Evolutionary conservation across 1,284 basidiomycete genomes (phyloP), one percentile per base, ranked within the genome.

Genomic region (Ustanciosporium gigantosporum): DNA sequence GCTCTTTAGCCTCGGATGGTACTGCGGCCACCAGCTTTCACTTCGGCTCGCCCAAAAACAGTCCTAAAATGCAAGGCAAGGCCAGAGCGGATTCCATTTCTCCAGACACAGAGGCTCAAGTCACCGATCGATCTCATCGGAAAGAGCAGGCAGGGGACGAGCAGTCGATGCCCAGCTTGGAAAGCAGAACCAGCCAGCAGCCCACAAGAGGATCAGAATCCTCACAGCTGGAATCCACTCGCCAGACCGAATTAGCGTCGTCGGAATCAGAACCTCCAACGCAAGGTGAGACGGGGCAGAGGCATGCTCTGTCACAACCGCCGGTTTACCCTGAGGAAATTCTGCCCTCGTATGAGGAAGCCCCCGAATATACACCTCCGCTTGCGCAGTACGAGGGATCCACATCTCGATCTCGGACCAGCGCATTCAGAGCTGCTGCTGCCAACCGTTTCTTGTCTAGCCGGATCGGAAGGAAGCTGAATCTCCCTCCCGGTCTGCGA

Each of bases 21-120:
- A 66, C 62, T 15, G 51, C 39, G 22, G 62, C 56, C 15, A 65
- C 55, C 9, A 65, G 61, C 47, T 53, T 58, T 34, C 41, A 58
- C 8, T 52, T 55, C 11, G 56, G 50, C 31, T 59, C 56, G 24
- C 50, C 61, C 6, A 22, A 25, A 13, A 36, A 19, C 15, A 64
- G 49, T 31, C 49, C 60, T 3, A 58, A 53, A 41, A 31, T 31
- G 4, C 25, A 13, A 0, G 7, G 16, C 29, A 40, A 19, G 0
- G 14, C 34, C 13, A 21, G 25, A 16, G 16, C 21, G 14, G 36
- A 27, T 23, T 22, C 31, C 20, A 25, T n/a, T 17, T 37, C n/a
- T n/a, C n/a, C n/a, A n/a, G n/a, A n/a, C n/a, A n/a, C n/a, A n/a
- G n/a, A n/a, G n/a, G n/a, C n/a, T n/a, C 36, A 20, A n/a, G 9